Evolutionary conservation across 371 early-diverging fungal genomes (phyloP).

Genomic region (Rhizomucor pusillus): DNA sequence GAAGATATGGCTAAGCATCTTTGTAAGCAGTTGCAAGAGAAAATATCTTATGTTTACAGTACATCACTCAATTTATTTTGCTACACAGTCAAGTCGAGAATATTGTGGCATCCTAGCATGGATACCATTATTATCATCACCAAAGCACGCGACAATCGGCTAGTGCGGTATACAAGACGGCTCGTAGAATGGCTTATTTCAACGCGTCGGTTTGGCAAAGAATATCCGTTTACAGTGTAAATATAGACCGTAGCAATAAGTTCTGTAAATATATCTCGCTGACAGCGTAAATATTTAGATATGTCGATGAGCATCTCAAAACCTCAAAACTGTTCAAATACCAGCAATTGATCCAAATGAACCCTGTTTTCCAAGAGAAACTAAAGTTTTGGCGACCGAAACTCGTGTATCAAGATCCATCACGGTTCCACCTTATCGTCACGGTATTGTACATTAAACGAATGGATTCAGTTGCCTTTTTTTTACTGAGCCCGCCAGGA

Average conservation of each 20-base stretch:
- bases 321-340: conserved; percentile 53
- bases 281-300: conserved; percentile 25
- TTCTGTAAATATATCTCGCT: not conserved
- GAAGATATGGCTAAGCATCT: not conserved
- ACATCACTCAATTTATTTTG: not conserved
- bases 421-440: conserved; percentile 71
- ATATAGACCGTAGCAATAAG: conserved; percentile 14
- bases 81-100: conserved; percentile 3
- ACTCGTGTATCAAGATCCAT: conserved; percentile 62
- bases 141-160: conserved; percentile 74
- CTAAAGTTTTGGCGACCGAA: conserved; percentile 78
- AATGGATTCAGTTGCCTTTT: no score
- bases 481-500: no score
- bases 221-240: conserved; percentile 63
- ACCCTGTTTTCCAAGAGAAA: conserved; percentile 39
- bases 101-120: conserved; percentile 51
- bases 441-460: no score
- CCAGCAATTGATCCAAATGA: conserved; percentile 36
- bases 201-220: conserved; percentile 41
- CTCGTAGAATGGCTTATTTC: conserved; percentile 76
- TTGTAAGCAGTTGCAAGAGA: no score
- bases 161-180: conserved; percentile 73
- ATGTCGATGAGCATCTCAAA: conserved; percentile 64
- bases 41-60: no score
- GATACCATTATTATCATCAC: conserved; percentile 77